These are phyloP conservation scores for Geosmithia putterillii DNA, from an alignment of 2,329 filamentous ascomycete species.

Conservation along the genomic window DNA sequence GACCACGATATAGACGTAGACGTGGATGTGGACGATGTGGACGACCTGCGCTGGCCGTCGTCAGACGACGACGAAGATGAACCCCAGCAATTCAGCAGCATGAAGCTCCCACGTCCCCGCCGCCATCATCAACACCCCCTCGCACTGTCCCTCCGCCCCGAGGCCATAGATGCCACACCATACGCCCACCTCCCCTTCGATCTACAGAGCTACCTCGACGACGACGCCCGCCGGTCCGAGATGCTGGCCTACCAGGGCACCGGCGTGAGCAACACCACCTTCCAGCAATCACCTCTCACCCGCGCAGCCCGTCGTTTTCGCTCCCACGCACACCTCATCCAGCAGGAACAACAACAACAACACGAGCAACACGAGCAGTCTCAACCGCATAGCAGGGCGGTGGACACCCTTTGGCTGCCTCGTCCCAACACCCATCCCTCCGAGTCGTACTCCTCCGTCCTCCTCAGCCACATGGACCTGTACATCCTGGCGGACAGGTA, in stretches of 20 bases:
- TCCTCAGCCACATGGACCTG: conserved; percentile 10
- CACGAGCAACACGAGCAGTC: neutral
- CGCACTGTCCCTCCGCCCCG: neutral
- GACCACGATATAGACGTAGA: too few species aligned
- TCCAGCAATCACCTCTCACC: neutral
- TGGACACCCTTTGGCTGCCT: neutral
- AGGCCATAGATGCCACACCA: neutral
- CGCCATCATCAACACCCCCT: neutral
- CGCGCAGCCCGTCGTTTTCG: neutral
- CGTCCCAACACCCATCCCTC: neutral
- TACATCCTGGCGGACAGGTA: conserved; percentile 14
- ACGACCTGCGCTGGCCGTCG: neutral
- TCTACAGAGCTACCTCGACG: neutral
- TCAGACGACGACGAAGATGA: neutral
- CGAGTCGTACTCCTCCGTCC: conserved; percentile 3
- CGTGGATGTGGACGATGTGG: too few species aligned
- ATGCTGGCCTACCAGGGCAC: neutral
- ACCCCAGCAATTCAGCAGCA: neutral
- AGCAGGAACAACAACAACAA: neutral
- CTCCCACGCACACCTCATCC: neutral
- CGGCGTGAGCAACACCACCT: too few species aligned
- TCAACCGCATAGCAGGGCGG: neutral
- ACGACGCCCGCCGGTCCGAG: neutral
- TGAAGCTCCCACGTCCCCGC: too few species aligned
- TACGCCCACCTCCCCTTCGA: neutral